Percentiles rank a stretch among this genome's conserved stretches.
Conservation (phyloP, 148 eudicot species). For the Tetragonia tetragonoides region DNA sequence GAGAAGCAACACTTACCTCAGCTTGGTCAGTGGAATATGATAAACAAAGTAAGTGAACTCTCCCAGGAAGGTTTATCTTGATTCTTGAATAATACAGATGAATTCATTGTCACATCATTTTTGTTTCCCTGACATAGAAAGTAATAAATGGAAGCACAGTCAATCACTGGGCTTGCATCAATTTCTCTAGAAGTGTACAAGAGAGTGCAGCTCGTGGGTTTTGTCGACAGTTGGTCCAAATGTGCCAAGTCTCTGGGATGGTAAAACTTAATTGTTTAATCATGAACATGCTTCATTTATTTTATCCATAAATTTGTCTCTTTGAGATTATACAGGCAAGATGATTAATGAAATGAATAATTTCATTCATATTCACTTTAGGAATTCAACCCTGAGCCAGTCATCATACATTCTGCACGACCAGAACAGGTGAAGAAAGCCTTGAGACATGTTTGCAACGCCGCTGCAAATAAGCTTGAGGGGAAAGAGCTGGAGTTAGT, state of each 20-base stretch:
- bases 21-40: slow-evolving; percentile 87
- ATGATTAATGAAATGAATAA: neutral
- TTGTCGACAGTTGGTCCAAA: slow-evolving; percentile 69
- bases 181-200: slow-evolving; percentile 69
- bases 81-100: neutral
- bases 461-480: slow-evolving; percentile 44
- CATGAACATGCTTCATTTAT: neutral
- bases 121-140: slow-evolving; percentile 43
- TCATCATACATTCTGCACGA: slow-evolving; percentile 53
- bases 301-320: neutral
- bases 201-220: slow-evolving; percentile 64
- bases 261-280: slow-evolving; percentile 28
- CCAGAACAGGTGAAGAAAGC: slow-evolving; percentile 83
- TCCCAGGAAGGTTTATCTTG: neutral
- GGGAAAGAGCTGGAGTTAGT: slow-evolving; percentile 69
- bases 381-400: slow-evolving; percentile 72
- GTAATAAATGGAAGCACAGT: slow-evolving; percentile 73
- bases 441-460: slow-evolving; percentile 50
- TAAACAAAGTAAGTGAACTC: slow-evolving; percentile 52
- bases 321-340: neutral
- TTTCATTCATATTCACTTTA: slow-evolving; percentile 17
- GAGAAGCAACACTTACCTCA: slow-evolving; percentile 69
- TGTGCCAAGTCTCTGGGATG: slow-evolving; percentile 79
- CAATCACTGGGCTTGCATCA: slow-evolving; percentile 70
- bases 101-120: neutral